A percentile compares a stretch with the other conserved stretches of the same genome.
phyloP scores from a whole-genome alignment of 2,329 filamentous ascomycete genomes.

The Botryotinia globosa region DNA sequence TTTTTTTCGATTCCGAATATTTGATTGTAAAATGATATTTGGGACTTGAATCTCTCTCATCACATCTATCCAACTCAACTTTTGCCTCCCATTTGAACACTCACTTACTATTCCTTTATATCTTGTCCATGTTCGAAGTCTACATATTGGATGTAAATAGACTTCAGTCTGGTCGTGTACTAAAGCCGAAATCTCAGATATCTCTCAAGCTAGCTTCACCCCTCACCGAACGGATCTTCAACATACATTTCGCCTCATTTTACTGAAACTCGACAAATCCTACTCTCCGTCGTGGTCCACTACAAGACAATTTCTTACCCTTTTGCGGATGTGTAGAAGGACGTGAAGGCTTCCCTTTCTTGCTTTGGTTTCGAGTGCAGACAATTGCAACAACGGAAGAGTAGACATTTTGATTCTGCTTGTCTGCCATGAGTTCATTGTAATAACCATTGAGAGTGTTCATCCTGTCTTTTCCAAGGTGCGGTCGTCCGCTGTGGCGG shows the following conservation, averaged over 20 bases:
- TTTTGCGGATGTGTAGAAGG: slow-evolving; percentile 24
- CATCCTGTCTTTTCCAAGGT: slow-evolving; percentile 45
- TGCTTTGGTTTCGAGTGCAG: not conserved
- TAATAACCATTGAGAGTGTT: slow-evolving; percentile 38
- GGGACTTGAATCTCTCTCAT: not conserved
- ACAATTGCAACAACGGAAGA: not conserved
- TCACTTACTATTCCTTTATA: not conserved
- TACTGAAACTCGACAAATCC: not conserved
- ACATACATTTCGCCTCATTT: not conserved
- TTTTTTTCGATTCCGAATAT: not conserved
- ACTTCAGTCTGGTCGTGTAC: not conserved
- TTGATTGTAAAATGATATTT: not conserved
- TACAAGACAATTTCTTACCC: not conserved
- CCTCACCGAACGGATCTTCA: not conserved
- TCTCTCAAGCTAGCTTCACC: not conserved
- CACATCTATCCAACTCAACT: not conserved
- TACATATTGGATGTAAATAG: not conserved
- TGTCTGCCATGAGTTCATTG: slow-evolving; percentile 38
- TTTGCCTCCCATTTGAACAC: not conserved
- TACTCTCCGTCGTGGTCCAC: not conserved
- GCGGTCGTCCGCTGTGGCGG: slow-evolving; percentile 44
- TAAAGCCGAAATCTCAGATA: not conserved
- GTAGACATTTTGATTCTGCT: slow-evolving; percentile 31
- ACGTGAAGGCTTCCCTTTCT: not conserved
- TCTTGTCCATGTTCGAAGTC: not conserved